Base-by-base conservation (phyloP, 176 grass and related monocot species). In the Alopecurus myosuroides region DNA sequence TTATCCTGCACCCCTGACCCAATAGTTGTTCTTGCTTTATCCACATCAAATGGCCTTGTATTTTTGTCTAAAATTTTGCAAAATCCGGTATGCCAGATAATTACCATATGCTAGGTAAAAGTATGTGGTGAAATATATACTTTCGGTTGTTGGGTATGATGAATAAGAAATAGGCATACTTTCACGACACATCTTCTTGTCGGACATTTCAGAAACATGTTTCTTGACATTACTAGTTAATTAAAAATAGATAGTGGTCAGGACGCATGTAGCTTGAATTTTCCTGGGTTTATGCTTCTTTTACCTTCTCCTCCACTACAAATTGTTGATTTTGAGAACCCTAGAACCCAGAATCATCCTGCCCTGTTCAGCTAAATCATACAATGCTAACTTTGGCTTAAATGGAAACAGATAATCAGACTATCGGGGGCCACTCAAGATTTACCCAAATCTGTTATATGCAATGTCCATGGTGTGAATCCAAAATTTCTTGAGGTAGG, bases 401-500 rank as follows among this genome's bases (percentile, higher is more conserved):
- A 40, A 15, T 67, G 67, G 17, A 70, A 80, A 57, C 77, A 98
- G 93, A 83, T 89, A 89, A 94, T 98, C 84, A 89, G 97, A 92
- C 82, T 98, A 37, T 98, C 97, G 29, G 93, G 85, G 64, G 97
- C 97, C 40, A 98, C 97, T 51, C 93, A 98, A 91, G 84, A 95
- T 88, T 73, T 95, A 29, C 89, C 93, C 29, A 91, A 91, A 84
- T 98, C 97, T 71, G 58, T 95, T 64, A 14, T 95, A 51, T 98
- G 93, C 93, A 98, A 98, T 79, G 91, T 95, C 79, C 97, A 98
- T 84, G 96, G 96, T 65, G 96, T 98, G 77, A 98, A 94, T 75
- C 96, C 96, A 84, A 95, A 89, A 85, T 98, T 98, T 92, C 87
- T 98, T 30, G 89, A 98, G 28, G 83, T 98, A 67, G 93, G 93